Conservation (phyloP, 2,329 filamentous ascomycete species). For the Emmonsia crescens region DNA sequence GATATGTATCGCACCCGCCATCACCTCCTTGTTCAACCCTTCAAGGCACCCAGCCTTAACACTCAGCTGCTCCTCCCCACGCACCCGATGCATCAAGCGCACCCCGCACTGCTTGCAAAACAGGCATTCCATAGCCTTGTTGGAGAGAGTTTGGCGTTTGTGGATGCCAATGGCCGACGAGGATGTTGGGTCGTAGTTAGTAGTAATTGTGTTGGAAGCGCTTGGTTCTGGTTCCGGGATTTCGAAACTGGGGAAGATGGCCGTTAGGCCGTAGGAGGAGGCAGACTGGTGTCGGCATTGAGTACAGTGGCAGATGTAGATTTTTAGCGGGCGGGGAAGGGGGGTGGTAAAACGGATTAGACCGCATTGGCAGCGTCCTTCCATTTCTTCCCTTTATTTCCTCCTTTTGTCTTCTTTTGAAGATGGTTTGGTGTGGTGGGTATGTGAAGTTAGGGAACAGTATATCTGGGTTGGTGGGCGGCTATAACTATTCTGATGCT, state of each 20-base stretch:
- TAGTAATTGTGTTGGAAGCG: background rate
- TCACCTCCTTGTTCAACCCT: slow-evolving; percentile 49
- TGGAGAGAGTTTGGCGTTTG: slow-evolving; percentile 48
- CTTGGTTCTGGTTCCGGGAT: slow-evolving; percentile 32
- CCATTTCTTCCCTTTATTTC: slow-evolving; percentile 41
- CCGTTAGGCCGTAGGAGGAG: slow-evolving; percentile 57
- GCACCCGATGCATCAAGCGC: slow-evolving; percentile 51
- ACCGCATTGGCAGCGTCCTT: slow-evolving; percentile 55
- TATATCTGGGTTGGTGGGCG: background rate
- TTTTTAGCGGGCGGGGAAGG: slow-evolving; percentile 46
- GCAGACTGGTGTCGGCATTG: slow-evolving; percentile 56
- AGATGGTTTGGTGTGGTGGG: background rate
- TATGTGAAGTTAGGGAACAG: background rate
- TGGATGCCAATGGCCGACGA: slow-evolving; percentile 15
- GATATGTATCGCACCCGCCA: slow-evolving; percentile 53
- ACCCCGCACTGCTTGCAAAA: slow-evolving; percentile 59
- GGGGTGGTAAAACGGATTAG: slow-evolving; percentile 53
- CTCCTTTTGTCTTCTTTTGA: background rate
- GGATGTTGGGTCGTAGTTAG: background rate
- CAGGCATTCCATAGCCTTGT: slow-evolving; percentile 51
- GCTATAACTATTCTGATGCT: background rate
- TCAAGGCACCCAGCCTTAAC: slow-evolving; percentile 45
- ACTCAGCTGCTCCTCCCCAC: slow-evolving; percentile 43
- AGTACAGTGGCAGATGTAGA: slow-evolving; percentile 62
- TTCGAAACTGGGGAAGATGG: slow-evolving; percentile 57